Evolutionary conservation across 2,329 filamentous ascomycete genomes (phyloP), one percentile per base, ranked within the genome.

Genomic region (Colletotrichum graminicola): DNA sequence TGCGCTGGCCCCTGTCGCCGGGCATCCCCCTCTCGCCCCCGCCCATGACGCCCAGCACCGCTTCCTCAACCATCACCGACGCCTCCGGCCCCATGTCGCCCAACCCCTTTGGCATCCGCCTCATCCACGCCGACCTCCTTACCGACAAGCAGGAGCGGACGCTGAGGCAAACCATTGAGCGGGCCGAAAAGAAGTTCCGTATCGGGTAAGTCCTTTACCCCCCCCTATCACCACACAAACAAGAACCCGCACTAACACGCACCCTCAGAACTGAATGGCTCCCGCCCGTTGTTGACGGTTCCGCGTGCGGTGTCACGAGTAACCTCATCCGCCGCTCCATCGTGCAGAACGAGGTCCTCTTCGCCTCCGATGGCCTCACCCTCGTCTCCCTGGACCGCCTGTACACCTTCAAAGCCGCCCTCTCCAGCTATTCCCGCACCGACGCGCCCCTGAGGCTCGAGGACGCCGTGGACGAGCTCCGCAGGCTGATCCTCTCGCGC

Each of bases 321-420:
- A 84, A 87, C 62, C 82, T 92, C 21, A 82, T 91, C 59, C 83
- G 84, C 65, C 84, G 86, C 67, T 91, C 89, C 36, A 81, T 90
- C 34, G 76, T 80, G 51, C 90, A 92, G 75, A 89, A 91, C 76
- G 87, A 90, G 69, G 79, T 89, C 32, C 82, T 92, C 64, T 92
- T 90, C 82, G 85, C 85, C 2, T 85, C 87, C 2, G 86, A 88
- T 34, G 88, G 89, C 23, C 82, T 92, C 14, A 90, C 86, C 0
- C 80, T 92, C 10, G 78, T 91, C 18, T 85, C 88, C 0, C 83
- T 91, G 14, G 90, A 92, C 78, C 84, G 88, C 61, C 79, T 91
- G 56, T 92, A 91, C 80, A 89, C 87, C 52, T 89, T 92, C 81
- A 91, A 91, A 78, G 83, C 84, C 57, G 88, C 89, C 1, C 83